Evolutionary conservation across 1,139 yeast genomes (phyloP), one percentile per base, ranked within the genome.

Genomic region (Debaryomyces singareniensis): DNA sequence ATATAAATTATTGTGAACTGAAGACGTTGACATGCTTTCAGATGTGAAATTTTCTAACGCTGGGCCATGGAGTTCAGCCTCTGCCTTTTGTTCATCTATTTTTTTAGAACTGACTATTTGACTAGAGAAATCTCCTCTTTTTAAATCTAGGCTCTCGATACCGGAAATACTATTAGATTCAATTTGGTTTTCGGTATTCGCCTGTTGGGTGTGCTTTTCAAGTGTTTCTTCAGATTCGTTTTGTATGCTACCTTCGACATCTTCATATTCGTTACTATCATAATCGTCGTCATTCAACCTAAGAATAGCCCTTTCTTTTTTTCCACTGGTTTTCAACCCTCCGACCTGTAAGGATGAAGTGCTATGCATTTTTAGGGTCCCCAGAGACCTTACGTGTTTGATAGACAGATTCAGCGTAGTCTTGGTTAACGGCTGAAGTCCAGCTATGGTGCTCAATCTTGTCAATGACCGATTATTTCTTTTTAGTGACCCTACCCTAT

Each of bases 291-390:
- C 66, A 38, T 61, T 65, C 31, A 67, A 50, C 27, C 47, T 46
- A 35, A 67, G 44, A 5, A 67, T 65, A 11, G 71, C 73, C 31
- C 51, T 54, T 1, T 65, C 71, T 34, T 61, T 63, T 27, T 53
- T 51, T 1, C 60, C 49, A 35, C 69, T 63, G 2, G 68, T 47
- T 36, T 61, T 65, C 34, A 67, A 46, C 1, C 71, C 71, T 5
- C 31, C 29, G 4, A 38, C 34, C 15, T 38, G 40, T 11, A 35
- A 30, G n/a, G 41, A 20, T n/a, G 37, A 30, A 10, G 37, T 36
- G 5, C 30, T 32, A 44, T 47, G 35, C n/a, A 58, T 63, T 42
- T 63, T 64, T 28, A 65, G 43, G 4, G 69, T 61, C 1, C 55
- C 44, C 14, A 47, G 47, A 5, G 70, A 61, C 37, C 56, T 61